A percentile compares a stretch with the other conserved stretches of the same genome.
Evolutionary conservation across 345 rosid genomes (phyloP).

Genomic region (Populus tremula): DNA sequence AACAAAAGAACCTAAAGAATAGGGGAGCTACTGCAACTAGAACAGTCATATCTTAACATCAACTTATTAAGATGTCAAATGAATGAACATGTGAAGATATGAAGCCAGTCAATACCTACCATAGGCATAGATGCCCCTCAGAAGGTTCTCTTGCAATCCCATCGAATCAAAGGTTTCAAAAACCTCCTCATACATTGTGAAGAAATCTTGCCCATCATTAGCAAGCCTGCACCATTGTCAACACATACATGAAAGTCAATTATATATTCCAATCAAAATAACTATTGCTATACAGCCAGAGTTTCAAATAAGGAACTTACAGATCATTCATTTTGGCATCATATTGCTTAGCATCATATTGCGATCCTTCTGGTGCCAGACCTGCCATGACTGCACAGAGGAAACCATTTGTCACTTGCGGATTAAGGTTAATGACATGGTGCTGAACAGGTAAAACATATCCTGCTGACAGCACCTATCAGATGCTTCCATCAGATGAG

Average conservation of each 20-base stretch:
- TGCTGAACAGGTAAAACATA: neutral
- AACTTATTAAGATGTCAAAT: neutral
- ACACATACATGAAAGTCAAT: neutral
- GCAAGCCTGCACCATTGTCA: conserved; percentile 39
- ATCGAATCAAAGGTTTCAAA: conserved; percentile 79
- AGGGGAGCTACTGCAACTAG: neutral
- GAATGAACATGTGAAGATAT: neutral
- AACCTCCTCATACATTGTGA: conserved; percentile 76
- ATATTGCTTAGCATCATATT: conserved; percentile 66
- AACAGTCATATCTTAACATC: neutral
- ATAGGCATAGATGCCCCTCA: conserved; percentile 90
- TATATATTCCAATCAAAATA: neutral
- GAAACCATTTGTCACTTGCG: neutral
- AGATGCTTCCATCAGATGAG: neutral
- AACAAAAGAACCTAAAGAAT: neutral
- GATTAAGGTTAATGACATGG: neutral
- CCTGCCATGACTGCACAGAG: conserved; percentile 66
- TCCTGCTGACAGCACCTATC: neutral
- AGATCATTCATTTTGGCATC: conserved; percentile 72
- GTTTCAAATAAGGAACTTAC: conserved; percentile 43
- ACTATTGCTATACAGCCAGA: neutral
- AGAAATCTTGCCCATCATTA: conserved; percentile 60
- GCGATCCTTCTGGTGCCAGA: conserved; percentile 66
- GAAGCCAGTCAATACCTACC: conserved; percentile 40
- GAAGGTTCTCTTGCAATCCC: conserved; percentile 77